Conservation (phyloP, 495 filamentous ascomycete species). For the Chaetomium tenue region DNA sequence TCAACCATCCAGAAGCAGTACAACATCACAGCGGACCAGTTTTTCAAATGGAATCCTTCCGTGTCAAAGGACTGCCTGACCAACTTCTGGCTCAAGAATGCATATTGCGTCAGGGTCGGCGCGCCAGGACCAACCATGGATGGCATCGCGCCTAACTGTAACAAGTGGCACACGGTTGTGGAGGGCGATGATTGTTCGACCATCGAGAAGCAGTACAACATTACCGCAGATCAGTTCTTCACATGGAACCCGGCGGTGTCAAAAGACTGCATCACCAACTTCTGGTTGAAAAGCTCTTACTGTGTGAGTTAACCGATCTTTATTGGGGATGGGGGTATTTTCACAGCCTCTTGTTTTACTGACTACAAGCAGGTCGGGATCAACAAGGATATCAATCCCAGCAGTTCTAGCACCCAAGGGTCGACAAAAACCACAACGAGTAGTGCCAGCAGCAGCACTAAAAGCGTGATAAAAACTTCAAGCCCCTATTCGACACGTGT, state of each 20-base stretch:
- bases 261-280: constrained; percentile 19
- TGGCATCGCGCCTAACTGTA: constrained; percentile 25
- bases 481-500: constrained; percentile 15
- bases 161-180: constrained; percentile 19
- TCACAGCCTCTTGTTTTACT: background rate
- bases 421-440: constrained; percentile 1
- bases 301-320: constrained; percentile 22
- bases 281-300: constrained; percentile 24
- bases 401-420: background rate
- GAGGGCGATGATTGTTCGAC: constrained; percentile 10
- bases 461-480: background rate
- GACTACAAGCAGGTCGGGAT: background rate
- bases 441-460: constrained; percentile 1
- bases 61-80: constrained; percentile 10
- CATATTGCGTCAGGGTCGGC: constrained; percentile 4
- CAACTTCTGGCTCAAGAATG: constrained; percentile 12
- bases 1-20: background rate
- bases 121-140: constrained; percentile 18
- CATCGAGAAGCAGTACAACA: constrained; percentile 17
- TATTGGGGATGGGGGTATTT: background rate
- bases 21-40: constrained; percentile 20
- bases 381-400: background rate
- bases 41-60: constrained; percentile 21
- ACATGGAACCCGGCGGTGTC: constrained; percentile 29
- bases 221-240: constrained; percentile 23